Percentiles rank a stretch among this genome's conserved stretches.
Evolutionary conservation across 495 filamentous ascomycete species (phyloP).

Genomic region (Glutinoglossum americanum): DNA sequence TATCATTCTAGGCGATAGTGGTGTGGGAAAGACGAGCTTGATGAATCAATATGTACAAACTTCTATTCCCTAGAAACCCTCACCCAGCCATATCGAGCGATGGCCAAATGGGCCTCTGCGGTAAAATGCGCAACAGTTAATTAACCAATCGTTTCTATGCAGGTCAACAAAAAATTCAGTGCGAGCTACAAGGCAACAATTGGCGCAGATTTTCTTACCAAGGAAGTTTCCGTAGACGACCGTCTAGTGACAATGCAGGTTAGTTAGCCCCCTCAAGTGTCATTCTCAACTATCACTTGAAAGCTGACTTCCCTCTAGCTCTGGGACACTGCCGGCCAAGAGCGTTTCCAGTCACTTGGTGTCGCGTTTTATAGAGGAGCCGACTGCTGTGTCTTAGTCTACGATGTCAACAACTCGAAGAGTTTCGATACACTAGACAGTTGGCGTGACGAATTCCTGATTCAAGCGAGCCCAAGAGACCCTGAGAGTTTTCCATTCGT

Average conservation of each 20-base stretch:
- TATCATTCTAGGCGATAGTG: conserved; percentile 94
- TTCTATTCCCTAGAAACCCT: neutral
- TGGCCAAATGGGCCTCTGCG: too few species aligned
- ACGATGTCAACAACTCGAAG: conserved; percentile 97
- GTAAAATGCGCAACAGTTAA: neutral
- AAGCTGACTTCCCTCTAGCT: conserved; percentile 32
- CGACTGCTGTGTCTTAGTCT: conserved; percentile 96
- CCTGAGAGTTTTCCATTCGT: conserved; percentile 97
- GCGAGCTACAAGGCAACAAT: conserved; percentile 99
- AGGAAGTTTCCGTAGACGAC: conserved; percentile 94
- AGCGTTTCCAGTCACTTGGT: conserved; percentile 91
- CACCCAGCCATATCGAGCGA: neutral
- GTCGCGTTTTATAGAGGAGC: conserved; percentile 97
- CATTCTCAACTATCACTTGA: neutral
- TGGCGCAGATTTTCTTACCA: conserved; percentile 94
- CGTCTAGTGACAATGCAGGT: conserved; percentile 97
- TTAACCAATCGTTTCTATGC: neutral
- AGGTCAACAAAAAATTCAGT: conserved; percentile 99
- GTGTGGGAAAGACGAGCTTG: conserved; percentile 96
- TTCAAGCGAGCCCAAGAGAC: conserved; percentile 89
- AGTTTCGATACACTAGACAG: conserved; percentile 96
- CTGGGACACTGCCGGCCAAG: conserved; percentile 96
- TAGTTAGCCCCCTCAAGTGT: conserved; percentile 12
- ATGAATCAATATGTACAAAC: conserved; percentile 99
- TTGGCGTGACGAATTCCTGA: conserved; percentile 96